Percentiles rank a stretch among this genome's conserved stretches.
These are phyloP conservation scores for Crithidia acanthocephali DNA, from an alignment of 208 protist species.

Conservation along the genomic window DNA sequence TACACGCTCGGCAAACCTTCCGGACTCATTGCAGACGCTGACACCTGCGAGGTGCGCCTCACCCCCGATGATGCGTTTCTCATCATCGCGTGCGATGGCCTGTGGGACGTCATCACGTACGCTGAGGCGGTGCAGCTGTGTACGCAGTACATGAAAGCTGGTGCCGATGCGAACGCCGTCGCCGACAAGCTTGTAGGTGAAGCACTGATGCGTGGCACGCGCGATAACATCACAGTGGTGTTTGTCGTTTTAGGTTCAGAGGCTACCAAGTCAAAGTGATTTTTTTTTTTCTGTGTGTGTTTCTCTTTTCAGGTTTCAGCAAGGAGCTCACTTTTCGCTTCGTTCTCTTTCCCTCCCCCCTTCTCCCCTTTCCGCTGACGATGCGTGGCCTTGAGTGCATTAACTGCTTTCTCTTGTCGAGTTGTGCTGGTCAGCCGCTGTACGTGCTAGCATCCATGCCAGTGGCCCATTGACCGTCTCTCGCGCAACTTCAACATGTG, in stretches of 20 bases:
- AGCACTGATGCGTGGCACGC: conserved; percentile 68
- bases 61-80: conserved; percentile 81
- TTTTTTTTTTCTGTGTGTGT: background rate
- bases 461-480: background rate
- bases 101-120: conserved; percentile 93
- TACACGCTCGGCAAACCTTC: conserved; percentile 80
- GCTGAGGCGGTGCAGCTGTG: conserved; percentile 81
- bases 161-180: conserved; percentile 43
- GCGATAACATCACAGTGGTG: conserved; percentile 86
- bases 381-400: background rate
- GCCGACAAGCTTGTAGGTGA: conserved; percentile 69
- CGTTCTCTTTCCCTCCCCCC: background rate
- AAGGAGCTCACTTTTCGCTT: background rate
- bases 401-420: background rate
- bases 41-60: conserved; percentile 51
- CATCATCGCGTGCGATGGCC: conserved; percentile 91
- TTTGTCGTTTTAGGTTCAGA: conserved; percentile 45
- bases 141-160: conserved; percentile 32
- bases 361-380: background rate
- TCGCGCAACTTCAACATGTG: background rate
- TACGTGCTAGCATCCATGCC: background rate
- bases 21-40: conserved; percentile 74
- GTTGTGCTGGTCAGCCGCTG: background rate
- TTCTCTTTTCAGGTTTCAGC: conserved; percentile 7
- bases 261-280: background rate